phyloP scores from a whole-genome alignment of 2,329 filamentous ascomycete genomes.

The Domatiomyces catenatus region DNA sequence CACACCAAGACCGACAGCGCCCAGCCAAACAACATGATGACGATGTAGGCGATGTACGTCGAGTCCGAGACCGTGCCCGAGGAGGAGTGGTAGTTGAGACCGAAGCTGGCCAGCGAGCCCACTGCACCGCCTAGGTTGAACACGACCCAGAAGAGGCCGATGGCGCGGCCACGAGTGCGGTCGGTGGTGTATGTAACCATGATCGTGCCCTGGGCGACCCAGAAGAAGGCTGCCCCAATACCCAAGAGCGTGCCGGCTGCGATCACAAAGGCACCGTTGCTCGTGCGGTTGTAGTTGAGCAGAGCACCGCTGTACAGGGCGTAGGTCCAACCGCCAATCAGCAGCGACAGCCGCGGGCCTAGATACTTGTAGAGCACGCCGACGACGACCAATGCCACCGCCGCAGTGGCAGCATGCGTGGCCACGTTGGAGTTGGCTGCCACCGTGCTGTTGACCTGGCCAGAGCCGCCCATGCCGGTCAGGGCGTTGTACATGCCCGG shows the following conservation, averaged over 20 bases:
- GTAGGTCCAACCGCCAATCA: slow-evolving; percentile 34
- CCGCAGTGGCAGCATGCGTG: slow-evolving; percentile 49
- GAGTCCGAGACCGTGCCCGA: slow-evolving; percentile 33
- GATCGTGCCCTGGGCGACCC: slow-evolving; percentile 37
- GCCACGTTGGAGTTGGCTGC: slow-evolving; percentile 8
- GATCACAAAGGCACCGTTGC: slow-evolving; percentile 34
- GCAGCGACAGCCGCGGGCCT: slow-evolving; percentile 29
- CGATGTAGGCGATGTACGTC: slow-evolving; percentile 51
- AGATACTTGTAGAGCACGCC: slow-evolving; percentile 30
- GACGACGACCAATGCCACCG: slow-evolving; percentile 46
- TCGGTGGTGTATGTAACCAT: slow-evolving; percentile 71
- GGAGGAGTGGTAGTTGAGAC: slow-evolving; percentile 30
- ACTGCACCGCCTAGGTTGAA: slow-evolving; percentile 88
- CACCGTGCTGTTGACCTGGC: slow-evolving; percentile 29
- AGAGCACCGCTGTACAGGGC: slow-evolving; percentile 35
- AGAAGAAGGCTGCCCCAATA: slow-evolving; percentile 34
- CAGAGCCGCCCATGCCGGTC: slow-evolving; percentile 44
- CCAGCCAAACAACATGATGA: slow-evolving; percentile 50
- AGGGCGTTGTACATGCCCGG: slow-evolving; percentile 49
- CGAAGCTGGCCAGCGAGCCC: slow-evolving; percentile 39
- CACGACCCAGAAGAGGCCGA: slow-evolving; percentile 87
- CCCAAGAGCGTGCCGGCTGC: slow-evolving; percentile 36
- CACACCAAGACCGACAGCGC: slow-evolving; percentile 34
- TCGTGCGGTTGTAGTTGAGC: slow-evolving; percentile 35
- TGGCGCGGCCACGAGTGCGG: slow-evolving; percentile 69